These are phyloP conservation scores for Sporothrix protearum DNA, from an alignment of 2,329 filamentous ascomycete genomes.

Conservation along the genomic window DNA sequence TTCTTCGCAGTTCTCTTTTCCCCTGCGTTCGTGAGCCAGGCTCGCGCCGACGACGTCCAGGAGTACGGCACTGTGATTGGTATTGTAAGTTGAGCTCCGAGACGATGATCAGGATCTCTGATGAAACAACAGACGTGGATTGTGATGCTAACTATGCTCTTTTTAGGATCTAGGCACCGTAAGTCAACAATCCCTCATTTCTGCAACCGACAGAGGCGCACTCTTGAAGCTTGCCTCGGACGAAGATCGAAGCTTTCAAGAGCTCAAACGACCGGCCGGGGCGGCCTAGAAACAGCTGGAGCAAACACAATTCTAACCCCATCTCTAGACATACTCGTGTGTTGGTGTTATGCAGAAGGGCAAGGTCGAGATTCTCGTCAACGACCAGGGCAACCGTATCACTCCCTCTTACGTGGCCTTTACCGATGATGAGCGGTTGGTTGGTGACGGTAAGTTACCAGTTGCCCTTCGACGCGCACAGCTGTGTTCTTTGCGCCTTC, in stretches of 20 bases:
- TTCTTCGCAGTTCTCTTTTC: conserved; percentile 89
- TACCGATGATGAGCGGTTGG: conserved; percentile 92
- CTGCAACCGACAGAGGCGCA: background rate
- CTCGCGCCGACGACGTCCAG: conserved; percentile 67
- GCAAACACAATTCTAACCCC: background rate
- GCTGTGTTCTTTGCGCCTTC: background rate
- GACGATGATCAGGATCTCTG: background rate
- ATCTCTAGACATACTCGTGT: conserved; percentile 67
- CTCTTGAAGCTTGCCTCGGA: background rate
- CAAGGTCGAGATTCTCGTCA: conserved; percentile 92
- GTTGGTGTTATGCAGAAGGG: conserved; percentile 95
- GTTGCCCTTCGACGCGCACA: background rate
- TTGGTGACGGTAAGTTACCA: conserved; percentile 70
- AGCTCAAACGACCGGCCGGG: background rate
- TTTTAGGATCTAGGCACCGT: conserved; percentile 66
- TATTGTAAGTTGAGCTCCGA: conserved; percentile 55
- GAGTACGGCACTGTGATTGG: conserved; percentile 87
- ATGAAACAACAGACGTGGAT: background rate
- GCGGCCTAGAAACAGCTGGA: background rate
- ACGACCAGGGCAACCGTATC: conserved; percentile 93
- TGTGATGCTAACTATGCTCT: conserved; percentile 28
- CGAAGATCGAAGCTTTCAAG: background rate
- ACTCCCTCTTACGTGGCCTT: conserved; percentile 94
- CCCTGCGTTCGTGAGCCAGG: conserved; percentile 78
- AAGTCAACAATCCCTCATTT: conserved; percentile 8